Conservation (phyloP, 2,329 filamentous ascomycete species). For the Bipolaris oryzae region DNA sequence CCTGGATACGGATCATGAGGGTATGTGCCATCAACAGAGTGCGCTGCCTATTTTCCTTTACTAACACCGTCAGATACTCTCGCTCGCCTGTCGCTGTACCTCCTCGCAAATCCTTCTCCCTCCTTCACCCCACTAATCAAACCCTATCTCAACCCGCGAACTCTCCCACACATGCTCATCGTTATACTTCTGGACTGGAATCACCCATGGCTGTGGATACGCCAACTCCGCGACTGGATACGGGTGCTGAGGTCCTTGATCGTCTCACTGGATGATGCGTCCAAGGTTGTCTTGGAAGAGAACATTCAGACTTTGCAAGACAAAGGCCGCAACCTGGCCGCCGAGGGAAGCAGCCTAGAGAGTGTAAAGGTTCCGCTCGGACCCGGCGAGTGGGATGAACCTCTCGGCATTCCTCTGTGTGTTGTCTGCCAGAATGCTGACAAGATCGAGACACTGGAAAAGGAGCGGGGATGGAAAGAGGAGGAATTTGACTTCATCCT, state of each 20-base stretch:
- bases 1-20: conserved; percentile 90
- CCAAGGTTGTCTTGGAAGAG: conserved; percentile 84
- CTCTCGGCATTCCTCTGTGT: conserved; percentile 82
- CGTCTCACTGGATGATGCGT: conserved; percentile 73
- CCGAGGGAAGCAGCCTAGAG: conserved; percentile 41
- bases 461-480: conserved; percentile 91
- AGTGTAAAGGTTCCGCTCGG: conserved; percentile 71
- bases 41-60: not conserved
- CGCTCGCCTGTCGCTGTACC: conserved; percentile 85
- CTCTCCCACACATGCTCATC: conserved; percentile 82
- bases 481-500: conserved; percentile 95
- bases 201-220: conserved; percentile 89
- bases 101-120: conserved; percentile 82
- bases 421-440: conserved; percentile 97
- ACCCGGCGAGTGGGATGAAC: conserved; percentile 92
- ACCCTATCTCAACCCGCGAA: conserved; percentile 81
- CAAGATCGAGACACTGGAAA: conserved; percentile 88
- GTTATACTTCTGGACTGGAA: conserved; percentile 96
- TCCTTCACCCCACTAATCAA: conserved; percentile 82
- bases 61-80: conserved; percentile 70
- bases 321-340: conserved; percentile 37
- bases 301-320: conserved; percentile 81
- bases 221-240: conserved; percentile 88
- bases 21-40: conserved; percentile 54
- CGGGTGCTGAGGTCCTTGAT: conserved; percentile 79